These are phyloP conservation scores for Stachybotrys echinatus DNA, from an alignment of 2,329 filamentous ascomycete species.

Conservation along the genomic window DNA sequence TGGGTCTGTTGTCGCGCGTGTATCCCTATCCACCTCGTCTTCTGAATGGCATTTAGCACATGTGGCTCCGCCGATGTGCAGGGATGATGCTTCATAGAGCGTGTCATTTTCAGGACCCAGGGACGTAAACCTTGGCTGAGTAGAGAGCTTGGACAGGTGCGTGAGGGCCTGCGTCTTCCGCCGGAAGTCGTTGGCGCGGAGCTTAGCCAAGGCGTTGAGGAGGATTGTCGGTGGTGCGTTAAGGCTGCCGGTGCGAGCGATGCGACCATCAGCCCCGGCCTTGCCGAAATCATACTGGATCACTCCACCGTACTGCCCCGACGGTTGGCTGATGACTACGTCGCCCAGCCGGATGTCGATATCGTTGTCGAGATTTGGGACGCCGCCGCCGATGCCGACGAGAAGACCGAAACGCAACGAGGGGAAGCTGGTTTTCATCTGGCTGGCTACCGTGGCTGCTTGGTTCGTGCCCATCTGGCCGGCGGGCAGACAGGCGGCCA, in stretches of 20 bases:
- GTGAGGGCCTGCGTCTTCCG: background rate
- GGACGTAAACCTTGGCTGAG: background rate
- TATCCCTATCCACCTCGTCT: background rate
- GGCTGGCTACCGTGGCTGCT: background rate
- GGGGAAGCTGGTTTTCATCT: background rate
- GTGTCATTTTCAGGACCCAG: background rate
- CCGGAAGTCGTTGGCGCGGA: background rate
- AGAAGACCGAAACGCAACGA: background rate
- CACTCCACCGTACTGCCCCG: background rate
- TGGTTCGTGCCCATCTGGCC: background rate
- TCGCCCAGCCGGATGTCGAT: background rate
- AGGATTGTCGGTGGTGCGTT: background rate
- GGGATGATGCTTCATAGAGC: background rate
- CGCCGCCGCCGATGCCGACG: background rate
- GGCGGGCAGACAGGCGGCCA: background rate
- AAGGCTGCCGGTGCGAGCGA: background rate
- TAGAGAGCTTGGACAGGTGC: background rate
- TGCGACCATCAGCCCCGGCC: background rate
- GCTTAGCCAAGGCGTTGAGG: background rate
- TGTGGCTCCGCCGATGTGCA: background rate
- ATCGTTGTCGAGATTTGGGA: background rate
- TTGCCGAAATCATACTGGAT: background rate
- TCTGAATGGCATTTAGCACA: background rate
- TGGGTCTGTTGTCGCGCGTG: background rate
- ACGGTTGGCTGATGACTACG: background rate